phyloP scores from a whole-genome alignment of 371 early-diverging fungal genomes.

The Mortierella polycephala region DNA sequence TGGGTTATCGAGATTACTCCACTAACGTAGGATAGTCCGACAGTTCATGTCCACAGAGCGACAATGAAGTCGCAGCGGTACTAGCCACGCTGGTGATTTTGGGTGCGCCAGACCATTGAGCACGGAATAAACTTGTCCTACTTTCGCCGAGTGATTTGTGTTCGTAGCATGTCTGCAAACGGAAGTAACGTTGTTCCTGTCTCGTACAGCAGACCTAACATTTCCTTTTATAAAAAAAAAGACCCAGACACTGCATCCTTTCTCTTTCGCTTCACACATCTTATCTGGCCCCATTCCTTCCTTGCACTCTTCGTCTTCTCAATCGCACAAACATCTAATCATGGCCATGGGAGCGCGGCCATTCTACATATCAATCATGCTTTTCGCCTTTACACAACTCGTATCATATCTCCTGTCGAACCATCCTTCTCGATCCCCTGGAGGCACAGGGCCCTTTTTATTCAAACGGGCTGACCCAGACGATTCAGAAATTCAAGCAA shows the following conservation, averaged over 20 bases:
- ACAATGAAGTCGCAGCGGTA: too few species aligned
- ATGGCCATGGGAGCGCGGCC: conserved; percentile 16
- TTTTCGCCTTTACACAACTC: conserved; percentile 32
- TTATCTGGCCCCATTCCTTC: not conserved
- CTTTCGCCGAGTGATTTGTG: too few species aligned
- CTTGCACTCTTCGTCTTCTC: not conserved
- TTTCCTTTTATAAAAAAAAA: not conserved
- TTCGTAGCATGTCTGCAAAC: too few species aligned
- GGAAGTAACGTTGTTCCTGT: conserved; percentile 22
- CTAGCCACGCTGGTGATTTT: too few species aligned
- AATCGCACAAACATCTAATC: not conserved
- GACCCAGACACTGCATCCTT: not conserved
- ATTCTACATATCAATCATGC: conserved; percentile 22
- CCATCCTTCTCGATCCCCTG: conserved; percentile 3
- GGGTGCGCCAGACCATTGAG: too few species aligned
- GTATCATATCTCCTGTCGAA: conserved; percentile 19
- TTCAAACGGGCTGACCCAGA: conserved; percentile 21
- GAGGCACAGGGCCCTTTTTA: not conserved
- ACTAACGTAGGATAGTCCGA: too few species aligned
- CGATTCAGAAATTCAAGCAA: too few species aligned
- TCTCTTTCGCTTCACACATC: not conserved
- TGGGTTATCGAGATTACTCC: too few species aligned
- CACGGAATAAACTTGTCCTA: too few species aligned
- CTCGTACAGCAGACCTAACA: not conserved
- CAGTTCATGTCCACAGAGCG: too few species aligned